A percentile compares a stretch with the other conserved stretches of the same genome.
Evolutionary conservation across 352 stramenopile species (phyloP).

Genomic region (Phytophthora aleatoria): DNA sequence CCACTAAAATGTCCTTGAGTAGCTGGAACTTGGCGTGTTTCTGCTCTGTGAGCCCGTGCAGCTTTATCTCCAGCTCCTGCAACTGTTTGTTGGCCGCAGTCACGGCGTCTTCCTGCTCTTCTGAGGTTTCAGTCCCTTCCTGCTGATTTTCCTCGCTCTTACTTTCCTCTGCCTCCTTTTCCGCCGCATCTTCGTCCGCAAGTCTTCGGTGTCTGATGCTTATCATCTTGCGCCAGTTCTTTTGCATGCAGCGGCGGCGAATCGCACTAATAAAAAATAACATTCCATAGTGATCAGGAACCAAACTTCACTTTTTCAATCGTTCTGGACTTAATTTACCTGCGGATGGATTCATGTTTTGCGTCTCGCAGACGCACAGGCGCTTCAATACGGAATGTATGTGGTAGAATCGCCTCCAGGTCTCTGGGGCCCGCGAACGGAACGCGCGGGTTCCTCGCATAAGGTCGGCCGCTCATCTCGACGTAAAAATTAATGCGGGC

Average conservation of each 20-base stretch:
- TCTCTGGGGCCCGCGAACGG: slow-evolving; percentile 53
- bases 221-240: slow-evolving; percentile 85
- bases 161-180: slow-evolving; percentile 14
- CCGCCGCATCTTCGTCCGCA: slow-evolving; percentile 11
- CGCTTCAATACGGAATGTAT: slow-evolving; percentile 52
- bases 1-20: slow-evolving; percentile 74
- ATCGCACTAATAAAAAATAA: slow-evolving; percentile 53
- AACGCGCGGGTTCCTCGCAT: slow-evolving; percentile 61
- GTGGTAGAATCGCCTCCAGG: slow-evolving; percentile 64
- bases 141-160: slow-evolving; percentile 17
- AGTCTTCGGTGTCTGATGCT: slow-evolving; percentile 49
- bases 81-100: slow-evolving; percentile 38
- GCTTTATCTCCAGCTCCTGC: slow-evolving; percentile 51
- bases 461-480: slow-evolving; percentile 72
- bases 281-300: not conserved
- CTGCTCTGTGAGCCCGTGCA: slow-evolving; percentile 60
- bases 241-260: slow-evolving; percentile 68
- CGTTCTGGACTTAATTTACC: slow-evolving; percentile 27
- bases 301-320: not conserved
- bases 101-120: slow-evolving; percentile 31
- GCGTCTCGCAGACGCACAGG: slow-evolving; percentile 25
- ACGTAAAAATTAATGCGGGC: slow-evolving; percentile 9
- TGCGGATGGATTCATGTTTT: slow-evolving; percentile 59
- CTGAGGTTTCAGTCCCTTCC: slow-evolving; percentile 23
- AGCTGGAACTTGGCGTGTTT: slow-evolving; percentile 78